Percentiles rank a stretch among this genome's conserved stretches.
Evolutionary conservation across 148 eudicot genomes (phyloP).

Genomic region (Dysphania ambrosioides): DNA sequence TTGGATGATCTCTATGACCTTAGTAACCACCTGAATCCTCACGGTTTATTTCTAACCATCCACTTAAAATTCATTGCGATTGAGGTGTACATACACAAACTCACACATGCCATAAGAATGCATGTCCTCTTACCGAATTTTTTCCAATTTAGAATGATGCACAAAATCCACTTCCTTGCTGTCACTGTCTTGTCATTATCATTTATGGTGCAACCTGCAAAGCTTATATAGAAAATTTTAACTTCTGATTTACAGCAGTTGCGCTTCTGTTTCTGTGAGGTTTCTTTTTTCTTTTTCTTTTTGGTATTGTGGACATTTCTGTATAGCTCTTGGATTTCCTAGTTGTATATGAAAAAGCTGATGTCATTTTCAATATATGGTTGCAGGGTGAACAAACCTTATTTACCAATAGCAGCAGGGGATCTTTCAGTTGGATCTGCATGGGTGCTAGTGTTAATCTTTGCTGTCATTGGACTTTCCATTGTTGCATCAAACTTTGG

Average conservation of each 20-base stretch:
- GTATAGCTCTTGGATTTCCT: background rate
- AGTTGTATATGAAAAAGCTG: background rate
- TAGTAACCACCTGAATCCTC: background rate
- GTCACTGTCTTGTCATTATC: too few species aligned
- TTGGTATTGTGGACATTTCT: too few species aligned
- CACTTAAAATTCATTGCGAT: background rate
- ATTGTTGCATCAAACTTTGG: conserved; percentile 81
- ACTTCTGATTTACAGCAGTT: background rate
- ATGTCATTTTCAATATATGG: background rate
- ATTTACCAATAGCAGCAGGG: conserved; percentile 96
- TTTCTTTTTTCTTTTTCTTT: background rate
- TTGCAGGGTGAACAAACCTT: conserved; percentile 95
- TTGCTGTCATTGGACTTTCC: conserved; percentile 71
- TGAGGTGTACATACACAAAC: background rate
- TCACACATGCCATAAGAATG: background rate
- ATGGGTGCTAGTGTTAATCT: conserved; percentile 75
- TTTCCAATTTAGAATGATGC: background rate
- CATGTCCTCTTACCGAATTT: background rate
- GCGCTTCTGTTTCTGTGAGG: background rate
- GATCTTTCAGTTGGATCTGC: conserved; percentile 95
- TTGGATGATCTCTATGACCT: background rate
- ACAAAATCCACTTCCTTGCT: background rate
- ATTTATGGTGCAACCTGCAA: too few species aligned
- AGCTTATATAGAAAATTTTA: background rate
- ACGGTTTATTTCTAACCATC: background rate